Base-by-base conservation (phyloP, 495 filamentous ascomycete species). In the Penicillium mononematosum region DNA sequence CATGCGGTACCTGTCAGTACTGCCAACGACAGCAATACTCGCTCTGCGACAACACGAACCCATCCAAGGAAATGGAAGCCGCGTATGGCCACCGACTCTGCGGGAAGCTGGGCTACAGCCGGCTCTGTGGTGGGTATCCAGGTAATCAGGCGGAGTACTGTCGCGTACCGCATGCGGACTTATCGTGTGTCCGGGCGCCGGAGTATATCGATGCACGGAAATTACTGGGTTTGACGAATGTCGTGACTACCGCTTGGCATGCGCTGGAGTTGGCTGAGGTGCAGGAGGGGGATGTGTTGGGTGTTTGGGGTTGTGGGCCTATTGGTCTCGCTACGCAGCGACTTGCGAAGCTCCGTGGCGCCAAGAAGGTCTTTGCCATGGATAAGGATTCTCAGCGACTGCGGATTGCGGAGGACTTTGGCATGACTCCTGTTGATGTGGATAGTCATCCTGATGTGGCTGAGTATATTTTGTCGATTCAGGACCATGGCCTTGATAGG, bases 81-180 rank as follows among this genome's bases (percentile, higher is more conserved):
- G 80, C 89, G 82, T 90, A 84, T 36, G 67, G 69, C 1, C 60
- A 70, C 46, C 67, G 67, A 8, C 22, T 70, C 16, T 59, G 67
- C 14, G 68, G 68, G 3, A 59, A 55, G n/a, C 49, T 70, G 39
- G 68, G 68, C 12, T 68, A 54, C 46, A 58, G 60, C 8, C 56
- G 81, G 51, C 82, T 91, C 63, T 85, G 83, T 1, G 87, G 88
- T 6, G 89, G 89, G 2, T 92, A 88, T 63, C 84, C 89, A 11
- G 88, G 89, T 29, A 85, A 64, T 19, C 68, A 69, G 51, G 77
- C 75, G 17, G 72, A 75, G 54, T 78, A 72, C 56, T 63, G 67
- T 27, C 66, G 70, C 6, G 72, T 78, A 2, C 75, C 72, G 4
- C 68, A 67, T 54, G 75, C 76, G 1, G 76, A 76, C 51, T 22